Conservation (phyloP, 163 green algal species). For the Prototheca stagnorum region DNA sequence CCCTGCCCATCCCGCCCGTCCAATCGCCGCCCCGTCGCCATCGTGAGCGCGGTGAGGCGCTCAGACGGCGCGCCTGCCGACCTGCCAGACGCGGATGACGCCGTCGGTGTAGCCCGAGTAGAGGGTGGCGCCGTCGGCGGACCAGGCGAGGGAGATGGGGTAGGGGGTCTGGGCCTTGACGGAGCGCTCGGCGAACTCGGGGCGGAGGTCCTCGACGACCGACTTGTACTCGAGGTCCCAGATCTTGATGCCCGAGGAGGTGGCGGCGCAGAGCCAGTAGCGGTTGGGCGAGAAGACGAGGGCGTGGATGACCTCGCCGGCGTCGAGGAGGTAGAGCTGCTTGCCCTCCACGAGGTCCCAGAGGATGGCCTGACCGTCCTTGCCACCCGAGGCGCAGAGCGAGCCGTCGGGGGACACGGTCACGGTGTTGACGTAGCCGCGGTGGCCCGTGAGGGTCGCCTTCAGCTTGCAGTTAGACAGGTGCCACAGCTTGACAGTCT, state of each 20-base stretch:
- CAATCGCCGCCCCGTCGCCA: background rate
- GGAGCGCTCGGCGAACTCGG: slow-evolving; percentile 62
- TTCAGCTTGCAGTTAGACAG: slow-evolving; percentile 96
- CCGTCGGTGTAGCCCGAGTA: slow-evolving; percentile 95
- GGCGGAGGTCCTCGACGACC: slow-evolving; percentile 86
- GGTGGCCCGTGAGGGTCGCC: slow-evolving; percentile 88
- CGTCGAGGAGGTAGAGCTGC: slow-evolving; percentile 86
- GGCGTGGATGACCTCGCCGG: slow-evolving; percentile 91
- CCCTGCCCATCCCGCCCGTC: background rate
- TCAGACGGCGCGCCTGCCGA: slow-evolving; percentile 27
- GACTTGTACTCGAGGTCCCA: slow-evolving; percentile 99
- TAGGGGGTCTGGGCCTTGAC: slow-evolving; percentile 79
- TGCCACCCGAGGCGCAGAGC: slow-evolving; percentile 92
- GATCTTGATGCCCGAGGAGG: slow-evolving; percentile 77
- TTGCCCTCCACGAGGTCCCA: slow-evolving; percentile 98
- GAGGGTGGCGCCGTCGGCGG: slow-evolving; percentile 82
- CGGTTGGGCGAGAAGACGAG: slow-evolving; percentile 98
- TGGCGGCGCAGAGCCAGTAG: slow-evolving; percentile 98
- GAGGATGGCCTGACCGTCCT: slow-evolving; percentile 96
- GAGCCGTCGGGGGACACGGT: slow-evolving; percentile 97
- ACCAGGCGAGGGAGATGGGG: slow-evolving; percentile 92
- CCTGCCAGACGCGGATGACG: slow-evolving; percentile 75
- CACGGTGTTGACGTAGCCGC: slow-evolving; percentile 89
- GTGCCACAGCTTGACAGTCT: slow-evolving; percentile 87
- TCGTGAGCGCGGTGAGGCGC: background rate